Base-by-base conservation (phyloP, 208 protist genomes). In the Crithidia sp. region DNA sequence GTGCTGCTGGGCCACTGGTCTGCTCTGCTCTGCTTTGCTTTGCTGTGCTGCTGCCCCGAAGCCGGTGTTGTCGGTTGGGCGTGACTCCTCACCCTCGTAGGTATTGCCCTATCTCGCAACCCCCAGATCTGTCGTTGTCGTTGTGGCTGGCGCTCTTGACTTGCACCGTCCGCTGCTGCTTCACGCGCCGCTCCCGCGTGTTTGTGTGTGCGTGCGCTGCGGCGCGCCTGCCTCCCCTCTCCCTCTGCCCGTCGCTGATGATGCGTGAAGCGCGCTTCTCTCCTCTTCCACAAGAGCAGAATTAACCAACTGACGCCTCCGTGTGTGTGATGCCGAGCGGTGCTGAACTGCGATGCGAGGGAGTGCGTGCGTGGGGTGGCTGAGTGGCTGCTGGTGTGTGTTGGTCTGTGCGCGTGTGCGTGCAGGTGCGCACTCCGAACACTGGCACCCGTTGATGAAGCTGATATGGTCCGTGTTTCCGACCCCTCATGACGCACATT, bases 401-500 rank as follows among this genome's bases (percentile, higher is more conserved):
- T n/a, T 4, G 16, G 62, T 17, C 4, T 49, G 59, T 37, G 7
- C 6, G 59, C 14, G 14, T 52, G 40, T 39, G 54, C 39, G 5
- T 7, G 7, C 6, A 6, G 5, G 54, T 19, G 16, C 7, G 41
- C 19, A 49, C 7, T 2, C 36, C 7, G 36, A 49, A 12, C 19
- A 37, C 45, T 2, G 28, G 66, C 52, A 52, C 28, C 53, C 62
- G 50, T 60, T 91, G 86, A 91, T 87, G 85, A 91, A 82, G 59
- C 74, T 87, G 86, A 91, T 87, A 91, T 91, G 86, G 86, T 91
- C 86, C 86, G 86, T 91, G 86, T 91, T 91, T 91, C 86, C 77
- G 86, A 91, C 52, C 68, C 71, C 17, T 50, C 70, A 81, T 86
- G 86, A 91, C 80, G 86, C 76, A 91, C 82, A 85, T 68, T 68